These are phyloP conservation scores for Bolboschoenoplectus hybrid DNA, from an alignment of 202 grass and related monocot genomes.

Conservation along the genomic window DNA sequence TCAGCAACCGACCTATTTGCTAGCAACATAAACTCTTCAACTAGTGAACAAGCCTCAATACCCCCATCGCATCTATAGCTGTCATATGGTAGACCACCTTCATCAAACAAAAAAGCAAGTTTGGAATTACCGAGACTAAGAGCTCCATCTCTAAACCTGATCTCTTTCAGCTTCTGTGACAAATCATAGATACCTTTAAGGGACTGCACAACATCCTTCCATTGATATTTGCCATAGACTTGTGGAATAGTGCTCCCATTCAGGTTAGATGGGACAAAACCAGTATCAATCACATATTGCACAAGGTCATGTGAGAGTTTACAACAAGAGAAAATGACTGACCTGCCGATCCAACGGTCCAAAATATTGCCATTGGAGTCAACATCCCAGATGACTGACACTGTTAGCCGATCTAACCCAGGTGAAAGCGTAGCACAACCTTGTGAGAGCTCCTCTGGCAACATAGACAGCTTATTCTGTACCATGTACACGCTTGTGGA, in stretches of 20 bases:
- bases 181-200: conserved; percentile 66
- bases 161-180: conserved; percentile 74
- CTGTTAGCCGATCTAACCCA: conserved; percentile 75
- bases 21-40: conserved; percentile 96
- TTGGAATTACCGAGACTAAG: conserved; percentile 79
- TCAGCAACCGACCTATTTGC: conserved; percentile 92
- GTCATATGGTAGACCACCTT: conserved; percentile 73
- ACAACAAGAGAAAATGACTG: conserved; percentile 84
- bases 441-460: conserved; percentile 77
- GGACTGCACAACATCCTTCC: conserved; percentile 65
- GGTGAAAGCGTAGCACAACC: conserved; percentile 72
- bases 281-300: conserved; percentile 61
- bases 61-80: conserved; percentile 56
- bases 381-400: conserved; percentile 95
- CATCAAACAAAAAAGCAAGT: conserved; percentile 86
- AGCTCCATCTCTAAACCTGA: conserved; percentile 82
- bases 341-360: conserved; percentile 82
- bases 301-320: conserved; percentile 84
- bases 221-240: conserved; percentile 66
- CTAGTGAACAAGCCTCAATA: conserved; percentile 73
- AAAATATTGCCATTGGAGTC: conserved; percentile 76
- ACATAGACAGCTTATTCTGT: conserved; percentile 72
- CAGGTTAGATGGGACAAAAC: conserved; percentile 26
- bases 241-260: conserved; percentile 49
- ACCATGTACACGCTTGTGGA: conserved; percentile 94